These are phyloP conservation scores for Emmonsiellopsis sp. DNA, from an alignment of 2,329 filamentous ascomycete genomes.

Conservation along the genomic window DNA sequence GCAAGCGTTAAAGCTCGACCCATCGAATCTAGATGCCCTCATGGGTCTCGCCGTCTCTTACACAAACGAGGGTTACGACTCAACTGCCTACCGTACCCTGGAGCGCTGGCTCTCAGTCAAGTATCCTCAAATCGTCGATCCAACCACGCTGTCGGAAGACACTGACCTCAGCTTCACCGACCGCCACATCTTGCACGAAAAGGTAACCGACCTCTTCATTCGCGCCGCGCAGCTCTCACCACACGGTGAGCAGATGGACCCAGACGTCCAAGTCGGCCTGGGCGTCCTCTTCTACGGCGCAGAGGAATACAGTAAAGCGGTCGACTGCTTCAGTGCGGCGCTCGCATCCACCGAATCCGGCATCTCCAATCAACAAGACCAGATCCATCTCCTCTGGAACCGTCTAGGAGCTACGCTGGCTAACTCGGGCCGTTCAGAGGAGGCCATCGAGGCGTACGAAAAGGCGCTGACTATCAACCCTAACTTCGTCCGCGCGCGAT, in stretches of 20 bases:
- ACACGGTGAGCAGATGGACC: conserved; percentile 90
- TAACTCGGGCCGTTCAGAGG: conserved; percentile 86
- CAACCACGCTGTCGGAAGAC: conserved; percentile 56
- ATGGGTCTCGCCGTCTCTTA: conserved; percentile 97
- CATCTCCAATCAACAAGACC: conserved; percentile 69
- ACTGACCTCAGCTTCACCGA: conserved; percentile 92
- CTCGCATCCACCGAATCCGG: conserved; percentile 78
- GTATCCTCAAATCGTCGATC: conserved; percentile 73
- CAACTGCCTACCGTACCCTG: conserved; percentile 87
- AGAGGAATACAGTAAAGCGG: conserved; percentile 96
- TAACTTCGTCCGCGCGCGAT: conserved; percentile 93
- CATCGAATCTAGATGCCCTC: conserved; percentile 74
- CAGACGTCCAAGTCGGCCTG: conserved; percentile 92
- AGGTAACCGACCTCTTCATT: conserved; percentile 86
- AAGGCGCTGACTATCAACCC: conserved; percentile 81
- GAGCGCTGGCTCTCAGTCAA: conserved; percentile 96
- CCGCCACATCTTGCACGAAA: conserved; percentile 77
- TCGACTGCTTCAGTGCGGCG: conserved; percentile 93
- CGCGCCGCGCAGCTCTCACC: conserved; percentile 84
- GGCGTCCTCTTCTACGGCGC: conserved; percentile 96
- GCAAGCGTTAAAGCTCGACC: conserved; percentile 78
- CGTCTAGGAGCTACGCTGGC: conserved; percentile 89
- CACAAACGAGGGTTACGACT: conserved; percentile 98
- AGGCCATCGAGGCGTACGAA: conserved; percentile 94
- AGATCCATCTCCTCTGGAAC: conserved; percentile 95